These are phyloP conservation scores for Bryum argenteum DNA, from an alignment of 225 moss, liverwort and hornwort genomes.

Conservation along the genomic window DNA sequence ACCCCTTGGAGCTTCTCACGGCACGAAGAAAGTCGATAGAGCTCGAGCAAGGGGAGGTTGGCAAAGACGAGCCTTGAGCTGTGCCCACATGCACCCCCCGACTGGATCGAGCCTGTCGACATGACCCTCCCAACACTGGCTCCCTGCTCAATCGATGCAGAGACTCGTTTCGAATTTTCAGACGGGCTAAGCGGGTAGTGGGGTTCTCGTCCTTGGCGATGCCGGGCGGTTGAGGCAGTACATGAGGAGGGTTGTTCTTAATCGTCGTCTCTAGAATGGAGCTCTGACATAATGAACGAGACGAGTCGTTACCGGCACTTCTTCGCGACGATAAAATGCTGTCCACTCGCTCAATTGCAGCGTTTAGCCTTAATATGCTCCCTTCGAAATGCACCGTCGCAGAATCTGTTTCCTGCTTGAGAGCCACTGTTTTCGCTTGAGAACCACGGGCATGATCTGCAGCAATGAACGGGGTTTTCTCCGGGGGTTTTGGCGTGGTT, in stretches of 20 bases:
- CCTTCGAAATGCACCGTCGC: slow-evolving; percentile 23
- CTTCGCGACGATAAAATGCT: slow-evolving; percentile 40
- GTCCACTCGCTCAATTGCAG: slow-evolving; percentile 38
- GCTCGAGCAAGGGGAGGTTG: slow-evolving; percentile 35
- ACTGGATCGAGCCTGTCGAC: slow-evolving; percentile 26
- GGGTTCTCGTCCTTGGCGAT: slow-evolving; percentile 30
- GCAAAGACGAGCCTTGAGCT: slow-evolving; percentile 35
- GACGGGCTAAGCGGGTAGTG: slow-evolving; percentile 30
- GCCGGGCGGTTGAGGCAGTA: slow-evolving; percentile 36
- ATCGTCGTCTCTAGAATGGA: slow-evolving; percentile 32
- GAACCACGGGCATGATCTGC: background rate
- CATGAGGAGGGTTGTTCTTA: slow-evolving; percentile 31
- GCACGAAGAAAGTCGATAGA: slow-evolving; percentile 32
- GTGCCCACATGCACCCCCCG: background rate
- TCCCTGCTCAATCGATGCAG: slow-evolving; percentile 33
- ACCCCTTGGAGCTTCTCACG: slow-evolving; percentile 30
- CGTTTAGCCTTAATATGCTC: slow-evolving; percentile 23
- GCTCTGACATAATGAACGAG: slow-evolving; percentile 33
- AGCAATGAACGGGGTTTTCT: slow-evolving; percentile 31
- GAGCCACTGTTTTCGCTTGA: background rate
- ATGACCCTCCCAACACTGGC: slow-evolving; percentile 37
- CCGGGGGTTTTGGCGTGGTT: slow-evolving; percentile 12
- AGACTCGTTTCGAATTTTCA: slow-evolving; percentile 27
- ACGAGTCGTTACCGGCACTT: slow-evolving; percentile 27
- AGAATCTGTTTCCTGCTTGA: slow-evolving; percentile 12